Conservation (phyloP, 108 stramenopile species). For the Fistulifera pelliculosa region DNA sequence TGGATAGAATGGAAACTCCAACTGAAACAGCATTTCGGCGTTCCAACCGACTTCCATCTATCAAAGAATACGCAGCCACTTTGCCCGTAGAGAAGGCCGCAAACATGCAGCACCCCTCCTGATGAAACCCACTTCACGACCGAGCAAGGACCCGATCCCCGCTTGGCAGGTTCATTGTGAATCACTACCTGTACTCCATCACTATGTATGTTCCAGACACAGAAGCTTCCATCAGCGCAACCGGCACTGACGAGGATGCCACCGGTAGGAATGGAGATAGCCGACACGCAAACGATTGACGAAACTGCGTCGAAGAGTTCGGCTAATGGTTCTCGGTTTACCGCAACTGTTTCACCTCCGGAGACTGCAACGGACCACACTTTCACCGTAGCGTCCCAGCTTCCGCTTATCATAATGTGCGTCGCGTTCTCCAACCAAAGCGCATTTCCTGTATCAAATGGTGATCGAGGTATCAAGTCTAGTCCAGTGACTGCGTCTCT, state of each 20-base stretch:
- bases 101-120: conserved; percentile 27
- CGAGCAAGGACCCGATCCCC: conserved; percentile 55
- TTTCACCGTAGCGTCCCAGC: conserved; percentile 69
- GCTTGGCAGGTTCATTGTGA: conserved; percentile 43
- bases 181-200: conserved; percentile 52
- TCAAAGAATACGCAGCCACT: conserved; percentile 34
- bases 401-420: conserved; percentile 58
- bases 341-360: conserved; percentile 48
- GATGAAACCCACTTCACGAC: conserved; percentile 39
- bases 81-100: conserved; percentile 42
- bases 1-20: conserved; percentile 29
- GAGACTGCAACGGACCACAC: conserved; percentile 55
- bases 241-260: conserved; percentile 43
- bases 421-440: conserved; percentile 44
- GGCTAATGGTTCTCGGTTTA: conserved; percentile 52
- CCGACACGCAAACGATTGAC: conserved; percentile 46
- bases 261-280: conserved; percentile 20
- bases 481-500: conserved; percentile 63
- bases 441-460: conserved; percentile 17
- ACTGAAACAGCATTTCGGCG: conserved; percentile 33
- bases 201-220: conserved; percentile 48
- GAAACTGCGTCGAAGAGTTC: conserved; percentile 64
- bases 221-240: conserved; percentile 52
- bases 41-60: conserved; percentile 20
- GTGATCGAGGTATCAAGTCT: conserved; percentile 29